Evolutionary conservation across 345 rosid genomes (phyloP).

Genomic region (Eucalyptus curtisii): DNA sequence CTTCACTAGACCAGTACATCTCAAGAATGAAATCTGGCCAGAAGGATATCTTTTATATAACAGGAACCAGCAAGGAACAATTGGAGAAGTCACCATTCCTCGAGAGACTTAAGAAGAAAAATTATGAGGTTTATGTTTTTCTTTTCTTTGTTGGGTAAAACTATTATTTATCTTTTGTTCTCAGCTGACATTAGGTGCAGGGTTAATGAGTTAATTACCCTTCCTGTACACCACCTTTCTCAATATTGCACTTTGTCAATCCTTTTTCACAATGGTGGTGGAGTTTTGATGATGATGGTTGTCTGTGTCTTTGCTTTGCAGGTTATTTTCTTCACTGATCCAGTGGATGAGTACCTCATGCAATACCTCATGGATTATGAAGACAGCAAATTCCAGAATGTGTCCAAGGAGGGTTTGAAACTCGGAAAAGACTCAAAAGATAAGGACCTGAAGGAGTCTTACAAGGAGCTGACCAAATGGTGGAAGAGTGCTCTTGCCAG

Average conservation of each 20-base stretch:
- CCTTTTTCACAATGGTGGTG: background rate
- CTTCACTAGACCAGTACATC: conserved; percentile 92
- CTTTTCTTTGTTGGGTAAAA: background rate
- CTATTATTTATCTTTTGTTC: background rate
- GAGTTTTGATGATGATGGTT: background rate
- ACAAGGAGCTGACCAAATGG: conserved; percentile 94
- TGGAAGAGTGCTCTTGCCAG: conserved; percentile 71
- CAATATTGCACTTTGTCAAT: background rate
- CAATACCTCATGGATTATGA: conserved; percentile 98
- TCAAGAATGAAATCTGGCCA: conserved; percentile 86
- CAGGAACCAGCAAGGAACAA: conserved; percentile 89
- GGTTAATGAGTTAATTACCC: background rate
- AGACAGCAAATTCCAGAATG: conserved; percentile 90
- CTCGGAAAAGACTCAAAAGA: conserved; percentile 67
- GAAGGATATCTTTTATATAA: conserved; percentile 91
- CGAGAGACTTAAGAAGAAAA: conserved; percentile 91
- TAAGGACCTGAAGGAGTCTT: conserved; percentile 86
- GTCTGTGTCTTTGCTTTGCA: conserved; percentile 3
- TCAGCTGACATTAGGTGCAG: background rate
- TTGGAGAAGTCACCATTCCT: conserved; percentile 93
- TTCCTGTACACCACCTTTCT: background rate
- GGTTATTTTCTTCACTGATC: conserved; percentile 98
- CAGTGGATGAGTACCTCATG: conserved; percentile 96
- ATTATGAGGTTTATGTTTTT: conserved; percentile 48
- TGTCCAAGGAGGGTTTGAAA: conserved; percentile 86